A percentile compares a stretch with the other conserved stretches of the same genome.
Evolutionary conservation across 139 green algal species (phyloP).

Genomic region (Chlamydomonas eustigma): DNA sequence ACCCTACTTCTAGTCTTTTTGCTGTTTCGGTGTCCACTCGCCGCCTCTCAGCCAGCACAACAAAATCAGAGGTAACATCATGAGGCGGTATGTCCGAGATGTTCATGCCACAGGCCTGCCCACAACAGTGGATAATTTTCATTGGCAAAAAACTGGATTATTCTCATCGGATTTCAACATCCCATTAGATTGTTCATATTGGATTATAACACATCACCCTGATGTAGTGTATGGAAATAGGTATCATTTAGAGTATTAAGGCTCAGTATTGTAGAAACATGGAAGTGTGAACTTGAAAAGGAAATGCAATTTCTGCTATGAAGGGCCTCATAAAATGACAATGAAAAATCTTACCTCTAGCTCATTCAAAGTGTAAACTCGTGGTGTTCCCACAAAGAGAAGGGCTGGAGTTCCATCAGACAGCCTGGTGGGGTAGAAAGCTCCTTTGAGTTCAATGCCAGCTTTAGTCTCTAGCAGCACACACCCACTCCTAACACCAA

Average conservation of each 20-base stretch:
- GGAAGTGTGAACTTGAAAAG: no score
- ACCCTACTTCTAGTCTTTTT: neutral
- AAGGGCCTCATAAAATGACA: no score
- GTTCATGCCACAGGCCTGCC: neutral
- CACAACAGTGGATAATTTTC: no score
- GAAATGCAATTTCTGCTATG: no score
- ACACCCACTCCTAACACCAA: neutral
- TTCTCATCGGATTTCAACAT: no score
- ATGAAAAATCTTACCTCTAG: neutral
- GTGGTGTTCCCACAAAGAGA: neutral
- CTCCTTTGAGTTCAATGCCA: neutral
- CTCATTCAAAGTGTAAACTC: neutral
- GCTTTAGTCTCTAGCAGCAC: neutral
- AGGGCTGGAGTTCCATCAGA: neutral
- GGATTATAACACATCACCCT: no score
- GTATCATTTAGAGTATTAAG: no score
- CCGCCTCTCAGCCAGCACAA: neutral
- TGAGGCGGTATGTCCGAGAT: neutral
- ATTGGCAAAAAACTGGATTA: no score
- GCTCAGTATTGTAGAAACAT: no score
- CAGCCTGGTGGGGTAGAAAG: neutral
- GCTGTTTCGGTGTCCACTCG: neutral
- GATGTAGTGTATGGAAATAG: no score
- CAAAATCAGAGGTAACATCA: neutral
- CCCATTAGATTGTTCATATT: no score